Evolutionary conservation across 2,329 filamentous ascomycete genomes (phyloP), one percentile per base, ranked within the genome.

Genomic region (Colletotrichum sansevieriae): DNA sequence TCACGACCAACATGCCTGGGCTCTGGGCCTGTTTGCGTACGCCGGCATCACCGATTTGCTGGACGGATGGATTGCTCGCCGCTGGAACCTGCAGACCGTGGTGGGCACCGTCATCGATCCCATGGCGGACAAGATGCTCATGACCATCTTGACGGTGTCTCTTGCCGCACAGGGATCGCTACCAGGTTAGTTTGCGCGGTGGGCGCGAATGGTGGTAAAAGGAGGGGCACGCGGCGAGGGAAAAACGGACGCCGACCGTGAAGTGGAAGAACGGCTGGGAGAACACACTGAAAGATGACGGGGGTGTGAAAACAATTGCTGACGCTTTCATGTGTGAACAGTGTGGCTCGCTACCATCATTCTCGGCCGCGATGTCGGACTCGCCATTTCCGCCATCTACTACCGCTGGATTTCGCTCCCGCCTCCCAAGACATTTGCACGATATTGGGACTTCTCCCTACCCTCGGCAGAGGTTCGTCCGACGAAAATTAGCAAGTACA

Each of bases 371-470:
- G 96, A 99, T 75, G 88, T 92, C 47, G 93, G 91, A 20, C 87
- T 99, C 4, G 94, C 88, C 29, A 85, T 97, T 22, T 90, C 94
- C 2, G 96, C 96, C 25, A 90, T 99, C 73, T 98, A 98, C 83
- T 98, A 96, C 80, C 91, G 96, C 71, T 98, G 94, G 88, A 97
- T 98, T 72, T 97, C 93, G 2, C 86, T 99, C 6, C 96, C 96
- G 0, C 91, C 93, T 0, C 96, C 96, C 2, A 98, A 98, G 82
- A 98, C 96, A 0, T 93, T 98, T 80, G 82, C 87, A 18, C 86
- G 96, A 18, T 99, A 98, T 81, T 99, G 96, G 96, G 96, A 99
- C 80, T 98, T 99, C 77, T 95, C 92, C 3, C 86, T 99, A 13
- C 96, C 93, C 2, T 93, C 90, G 44, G 93, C 93, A 3, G 93